Base-by-base conservation (phyloP, 768 basidiomycete genomes). In the Termitomyces sp. region DNA sequence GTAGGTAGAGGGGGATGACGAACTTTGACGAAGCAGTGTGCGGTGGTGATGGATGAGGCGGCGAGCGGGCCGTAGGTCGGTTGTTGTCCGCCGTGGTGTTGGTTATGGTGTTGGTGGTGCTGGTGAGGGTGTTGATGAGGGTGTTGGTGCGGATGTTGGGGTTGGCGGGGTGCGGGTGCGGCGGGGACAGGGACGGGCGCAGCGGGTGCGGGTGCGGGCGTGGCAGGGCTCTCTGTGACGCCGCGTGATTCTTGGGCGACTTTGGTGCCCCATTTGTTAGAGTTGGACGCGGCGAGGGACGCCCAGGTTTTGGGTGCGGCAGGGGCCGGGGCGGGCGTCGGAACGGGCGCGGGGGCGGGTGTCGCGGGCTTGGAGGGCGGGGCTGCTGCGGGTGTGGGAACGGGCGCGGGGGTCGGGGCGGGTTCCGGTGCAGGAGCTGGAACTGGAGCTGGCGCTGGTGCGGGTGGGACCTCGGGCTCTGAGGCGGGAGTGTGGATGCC, bases 1-100 rank as follows among this genome's bases (percentile, higher is more conserved):
- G 37, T 8, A 20, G 41, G 7, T 16, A 5, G 20, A 41, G 41
- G 5, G 14, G 7, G 36, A 44, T 46, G 32, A 71, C 71, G 51
- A 67, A 90, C 90, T 85, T 97, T 98, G 78, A 98, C 87, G 73
- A 98, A 99, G 72, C 92, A 94, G 59, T 89, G 87, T 2, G 90
- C 69, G 12, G 85, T 91, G 24, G 80, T 79, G 54, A 94, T 75
- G 59, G 72, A 77, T 53, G 79, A 72, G 14, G 88, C 90, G 56
- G 88, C 85, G 9, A 73, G 71, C 8, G 86, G 80, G 61, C 67
- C 69, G 20, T 67, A 69, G 5, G 61, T 64, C 44, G 58, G 50
- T n/a, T 59, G 52, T 26, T 63, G 50, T 0, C 59, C 49, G 9
- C 59, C 59, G 42, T 61, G 61, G 26, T 69, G 65, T 9, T 79